A percentile compares a stretch with the other conserved stretches of the same genome.
These are phyloP conservation scores for Amaranthus hypochondriacus DNA, from an alignment of 148 eudicot species.

Conservation along the genomic window DNA sequence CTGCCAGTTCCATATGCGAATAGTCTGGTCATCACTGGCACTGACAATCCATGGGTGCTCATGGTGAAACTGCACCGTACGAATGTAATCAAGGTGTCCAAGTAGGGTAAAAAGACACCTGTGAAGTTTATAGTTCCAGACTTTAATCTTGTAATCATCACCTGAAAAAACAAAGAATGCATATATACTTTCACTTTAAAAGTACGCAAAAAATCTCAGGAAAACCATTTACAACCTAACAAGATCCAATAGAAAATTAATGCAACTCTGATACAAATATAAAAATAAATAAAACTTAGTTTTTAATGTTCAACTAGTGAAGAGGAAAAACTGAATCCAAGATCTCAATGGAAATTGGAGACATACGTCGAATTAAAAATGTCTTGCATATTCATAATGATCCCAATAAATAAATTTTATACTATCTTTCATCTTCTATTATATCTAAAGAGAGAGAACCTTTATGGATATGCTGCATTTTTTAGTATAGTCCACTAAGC, in stretches of 20 bases:
- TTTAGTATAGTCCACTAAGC: too few relatives aligned
- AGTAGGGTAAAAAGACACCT: conserved; percentile 87
- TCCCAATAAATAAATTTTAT: too few relatives aligned
- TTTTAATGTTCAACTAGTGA: neutral
- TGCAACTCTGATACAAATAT: neutral
- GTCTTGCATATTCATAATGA: too few relatives aligned
- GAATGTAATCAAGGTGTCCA: conserved; percentile 94
- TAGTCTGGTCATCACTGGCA: conserved; percentile 97
- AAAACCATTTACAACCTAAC: neutral
- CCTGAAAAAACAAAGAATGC: conserved; percentile 43
- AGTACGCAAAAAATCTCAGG: neutral
- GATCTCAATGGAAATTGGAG: neutral
- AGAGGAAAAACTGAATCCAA: neutral
- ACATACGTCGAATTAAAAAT: too few relatives aligned
- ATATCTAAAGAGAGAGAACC: too few relatives aligned
- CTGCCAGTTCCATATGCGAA: conserved; percentile 96
- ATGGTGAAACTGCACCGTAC: conserved; percentile 95
- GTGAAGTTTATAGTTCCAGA: conserved; percentile 93
- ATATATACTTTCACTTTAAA: neutral
- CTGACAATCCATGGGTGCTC: conserved; percentile 94
- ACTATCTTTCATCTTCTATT: too few relatives aligned
- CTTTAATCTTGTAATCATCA: conserved; percentile 94
- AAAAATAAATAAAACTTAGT: neutral
- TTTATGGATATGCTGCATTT: too few relatives aligned
- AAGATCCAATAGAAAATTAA: neutral